These are phyloP conservation scores for Tetrapyrgos nigripes DNA, from an alignment of 1,284 basidiomycete species.

Conservation along the genomic window DNA sequence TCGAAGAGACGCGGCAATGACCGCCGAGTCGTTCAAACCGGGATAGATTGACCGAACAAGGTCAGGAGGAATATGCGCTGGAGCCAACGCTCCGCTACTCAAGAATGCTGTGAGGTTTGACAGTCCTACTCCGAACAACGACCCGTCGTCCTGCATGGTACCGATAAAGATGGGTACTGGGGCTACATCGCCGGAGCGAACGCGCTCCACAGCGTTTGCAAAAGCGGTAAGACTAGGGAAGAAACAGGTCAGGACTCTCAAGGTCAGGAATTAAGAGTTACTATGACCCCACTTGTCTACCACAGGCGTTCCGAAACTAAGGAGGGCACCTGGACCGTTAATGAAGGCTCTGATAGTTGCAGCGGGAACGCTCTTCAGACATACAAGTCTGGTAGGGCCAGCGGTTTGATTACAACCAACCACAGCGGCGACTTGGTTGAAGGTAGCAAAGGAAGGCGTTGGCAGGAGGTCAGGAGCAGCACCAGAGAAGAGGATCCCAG, in stretches of 20 bases:
- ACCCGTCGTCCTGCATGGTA: slow-evolving; percentile 21
- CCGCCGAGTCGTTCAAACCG: slow-evolving; percentile 10
- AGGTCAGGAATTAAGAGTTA: background rate
- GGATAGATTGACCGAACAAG: slow-evolving; percentile 20
- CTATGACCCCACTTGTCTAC: slow-evolving; percentile 18
- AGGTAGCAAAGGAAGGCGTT: slow-evolving; percentile 11
- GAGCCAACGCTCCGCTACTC: background rate
- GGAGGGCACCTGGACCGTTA: slow-evolving; percentile 12
- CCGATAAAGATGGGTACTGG: slow-evolving; percentile 21
- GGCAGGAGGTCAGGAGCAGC: background rate
- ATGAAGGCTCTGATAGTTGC: slow-evolving; percentile 15
- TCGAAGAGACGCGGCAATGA: slow-evolving; percentile 16
- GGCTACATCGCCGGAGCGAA: slow-evolving; percentile 11
- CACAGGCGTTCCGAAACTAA: slow-evolving; percentile 9
- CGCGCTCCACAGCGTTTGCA: slow-evolving; percentile 16
- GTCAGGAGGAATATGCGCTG: slow-evolving; percentile 1
- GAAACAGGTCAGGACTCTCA: background rate
- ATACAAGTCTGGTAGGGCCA: slow-evolving; percentile 16
- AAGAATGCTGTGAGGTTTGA: slow-evolving; percentile 19
- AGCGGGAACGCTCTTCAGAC: slow-evolving; percentile 17
- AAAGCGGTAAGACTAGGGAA: slow-evolving; percentile 16
- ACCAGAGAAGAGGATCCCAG: slow-evolving; percentile 13
- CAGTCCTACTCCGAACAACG: slow-evolving; percentile 17
- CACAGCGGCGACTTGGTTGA: slow-evolving; percentile 17
- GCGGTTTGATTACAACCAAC: slow-evolving; percentile 17